Conservation (phyloP, 1,284 basidiomycete genomes). For the Athelia sp. region DNA sequence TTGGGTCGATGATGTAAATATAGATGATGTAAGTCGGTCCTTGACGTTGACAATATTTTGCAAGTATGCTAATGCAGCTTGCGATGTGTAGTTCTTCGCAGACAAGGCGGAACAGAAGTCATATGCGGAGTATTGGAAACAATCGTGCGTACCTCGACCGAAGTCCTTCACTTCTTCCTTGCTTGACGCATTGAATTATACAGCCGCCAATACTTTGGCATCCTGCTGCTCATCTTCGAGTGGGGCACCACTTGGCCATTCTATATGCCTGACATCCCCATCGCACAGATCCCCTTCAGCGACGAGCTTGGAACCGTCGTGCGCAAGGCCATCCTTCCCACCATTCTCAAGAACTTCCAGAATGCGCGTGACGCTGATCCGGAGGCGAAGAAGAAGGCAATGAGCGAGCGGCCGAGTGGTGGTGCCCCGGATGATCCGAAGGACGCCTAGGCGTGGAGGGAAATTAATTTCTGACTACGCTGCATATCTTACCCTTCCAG, state of each 20-base stretch:
- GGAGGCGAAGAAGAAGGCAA: neutral
- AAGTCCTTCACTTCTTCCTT: neutral
- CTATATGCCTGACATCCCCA: slow-evolving; percentile 14
- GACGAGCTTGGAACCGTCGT: slow-evolving; percentile 17
- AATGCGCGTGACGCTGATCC: neutral
- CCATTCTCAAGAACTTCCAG: neutral
- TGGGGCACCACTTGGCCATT: slow-evolving; percentile 28
- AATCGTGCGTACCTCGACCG: neutral
- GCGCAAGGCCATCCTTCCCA: neutral
- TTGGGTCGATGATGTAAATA: slow-evolving; percentile 19
- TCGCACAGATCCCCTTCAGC: slow-evolving; percentile 15
- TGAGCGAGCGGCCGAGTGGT: neutral
- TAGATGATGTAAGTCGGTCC: neutral
- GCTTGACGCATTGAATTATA: neutral
- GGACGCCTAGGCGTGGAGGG: neutral
- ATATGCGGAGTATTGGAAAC: slow-evolving; percentile 2
- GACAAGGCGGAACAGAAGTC: neutral
- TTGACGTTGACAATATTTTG: slow-evolving; percentile 8
- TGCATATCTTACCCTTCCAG: neutral
- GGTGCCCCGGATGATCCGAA: neutral
- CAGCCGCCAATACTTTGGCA: slow-evolving; percentile 18
- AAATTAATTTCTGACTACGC: neutral
- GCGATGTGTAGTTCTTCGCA: neutral
- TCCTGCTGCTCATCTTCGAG: slow-evolving; percentile 22
- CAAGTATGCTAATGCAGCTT: neutral